phyloP scores from a whole-genome alignment of 2,329 filamentous ascomycete species.

The Chaetomium strumarium region DNA sequence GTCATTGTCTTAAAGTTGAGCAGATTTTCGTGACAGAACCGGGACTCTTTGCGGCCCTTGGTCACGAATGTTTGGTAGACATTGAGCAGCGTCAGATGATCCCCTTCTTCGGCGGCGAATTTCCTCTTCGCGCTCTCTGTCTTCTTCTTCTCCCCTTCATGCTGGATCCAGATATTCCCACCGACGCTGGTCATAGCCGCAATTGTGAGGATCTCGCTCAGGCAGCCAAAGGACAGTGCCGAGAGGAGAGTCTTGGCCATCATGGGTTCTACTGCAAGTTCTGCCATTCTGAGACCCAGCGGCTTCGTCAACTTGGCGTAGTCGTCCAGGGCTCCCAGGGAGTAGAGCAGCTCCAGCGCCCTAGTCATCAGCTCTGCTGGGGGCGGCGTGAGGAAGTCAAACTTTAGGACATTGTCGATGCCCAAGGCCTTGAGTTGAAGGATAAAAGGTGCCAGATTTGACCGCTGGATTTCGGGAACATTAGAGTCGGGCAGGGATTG shows the following conservation, averaged over 20 bases:
- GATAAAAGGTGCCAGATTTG: slow-evolving; percentile 80
- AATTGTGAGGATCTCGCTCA: slow-evolving; percentile 83
- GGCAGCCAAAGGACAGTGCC: slow-evolving; percentile 67
- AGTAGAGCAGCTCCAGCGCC: slow-evolving; percentile 81
- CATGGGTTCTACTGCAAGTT: slow-evolving; percentile 90
- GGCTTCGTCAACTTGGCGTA: slow-evolving; percentile 88
- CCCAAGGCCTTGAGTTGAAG: slow-evolving; percentile 91
- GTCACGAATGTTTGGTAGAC: slow-evolving; percentile 87
- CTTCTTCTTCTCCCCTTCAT: slow-evolving; percentile 68
- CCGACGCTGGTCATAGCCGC: slow-evolving; percentile 90
- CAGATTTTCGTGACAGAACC: slow-evolving; percentile 81
- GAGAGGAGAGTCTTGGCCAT: slow-evolving; percentile 83
- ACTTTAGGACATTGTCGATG: slow-evolving; percentile 88
- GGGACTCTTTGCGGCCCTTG: slow-evolving; percentile 72
- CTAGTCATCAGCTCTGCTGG: slow-evolving; percentile 79
- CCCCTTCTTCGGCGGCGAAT: slow-evolving; percentile 89
- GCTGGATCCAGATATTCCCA: slow-evolving; percentile 74
- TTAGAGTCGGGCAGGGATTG: slow-evolving; percentile 63
- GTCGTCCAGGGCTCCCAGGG: slow-evolving; percentile 77
- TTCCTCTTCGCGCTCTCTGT: slow-evolving; percentile 69
- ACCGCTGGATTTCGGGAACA: slow-evolving; percentile 84
- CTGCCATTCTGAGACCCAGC: slow-evolving; percentile 85
- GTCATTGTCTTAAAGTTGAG: slow-evolving; percentile 82
- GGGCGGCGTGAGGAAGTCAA: slow-evolving; percentile 81
- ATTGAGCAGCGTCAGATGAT: slow-evolving; percentile 88